Percentiles rank a stretch among this genome's conserved stretches.
Conservation (phyloP, 2,329 filamentous ascomycete genomes). For the Curvularia spicifera region DNA sequence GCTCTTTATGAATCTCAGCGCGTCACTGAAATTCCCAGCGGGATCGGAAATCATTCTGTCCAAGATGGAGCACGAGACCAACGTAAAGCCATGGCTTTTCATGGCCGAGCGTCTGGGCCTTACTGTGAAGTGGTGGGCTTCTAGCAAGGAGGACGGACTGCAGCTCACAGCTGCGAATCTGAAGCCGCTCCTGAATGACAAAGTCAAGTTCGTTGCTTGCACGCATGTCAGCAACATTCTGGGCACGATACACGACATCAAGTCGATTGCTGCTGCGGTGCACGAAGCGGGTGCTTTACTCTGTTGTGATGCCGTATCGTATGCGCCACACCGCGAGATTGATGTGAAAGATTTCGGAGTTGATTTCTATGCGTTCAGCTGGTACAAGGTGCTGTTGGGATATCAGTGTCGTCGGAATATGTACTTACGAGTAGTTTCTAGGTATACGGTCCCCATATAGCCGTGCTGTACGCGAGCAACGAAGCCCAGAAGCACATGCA, state of each 20-base stretch:
- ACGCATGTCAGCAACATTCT: conserved; percentile 78
- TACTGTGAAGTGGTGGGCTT: conserved; percentile 73
- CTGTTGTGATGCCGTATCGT: no score
- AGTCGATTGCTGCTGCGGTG: conserved; percentile 61
- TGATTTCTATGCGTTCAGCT: conserved; percentile 79
- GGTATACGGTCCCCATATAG: conserved; percentile 77
- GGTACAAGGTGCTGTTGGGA: conserved; percentile 68
- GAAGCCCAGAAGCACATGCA: conserved; percentile 62
- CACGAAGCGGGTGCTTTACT: conserved; percentile 61
- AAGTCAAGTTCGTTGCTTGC: conserved; percentile 73
- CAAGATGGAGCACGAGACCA: conserved; percentile 77
- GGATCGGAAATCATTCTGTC: conserved; percentile 74
- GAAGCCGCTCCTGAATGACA: conserved; percentile 63
- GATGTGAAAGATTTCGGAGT: conserved; percentile 72
- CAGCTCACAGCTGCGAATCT: conserved; percentile 65
- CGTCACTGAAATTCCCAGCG: conserved; percentile 40
- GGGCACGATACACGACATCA: conserved; percentile 71
- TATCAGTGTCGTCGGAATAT: background rate
- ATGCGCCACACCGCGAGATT: conserved; percentile 69
- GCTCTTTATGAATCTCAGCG: conserved; percentile 71
- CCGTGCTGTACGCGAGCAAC: conserved; percentile 70
- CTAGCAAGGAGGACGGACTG: conserved; percentile 56
- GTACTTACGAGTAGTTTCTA: conserved; percentile 21
- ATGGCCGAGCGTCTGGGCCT: conserved; percentile 68
- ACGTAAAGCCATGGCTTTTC: conserved; percentile 75